These are phyloP conservation scores for Eucalyptus paniculata DNA, from an alignment of 345 rosid genomes.

Conservation along the genomic window DNA sequence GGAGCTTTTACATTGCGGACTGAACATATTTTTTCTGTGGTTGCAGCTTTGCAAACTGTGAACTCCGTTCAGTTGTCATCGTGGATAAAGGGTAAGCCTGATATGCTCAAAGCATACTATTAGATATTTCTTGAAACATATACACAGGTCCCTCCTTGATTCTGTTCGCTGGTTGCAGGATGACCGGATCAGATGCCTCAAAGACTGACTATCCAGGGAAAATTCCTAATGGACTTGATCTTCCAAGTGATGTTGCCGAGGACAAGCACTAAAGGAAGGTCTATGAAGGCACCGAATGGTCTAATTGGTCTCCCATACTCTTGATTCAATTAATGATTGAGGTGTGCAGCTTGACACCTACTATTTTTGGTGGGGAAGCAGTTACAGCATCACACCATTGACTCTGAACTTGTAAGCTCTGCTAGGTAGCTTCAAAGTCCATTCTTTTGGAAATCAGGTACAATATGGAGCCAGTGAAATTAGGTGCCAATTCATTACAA, in stretches of 20 bases:
- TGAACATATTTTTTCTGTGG: neutral
- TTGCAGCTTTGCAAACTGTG: conserved; percentile 46
- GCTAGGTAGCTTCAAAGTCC: neutral
- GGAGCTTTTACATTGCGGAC: neutral
- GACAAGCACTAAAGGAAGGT: neutral
- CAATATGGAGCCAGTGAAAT: neutral
- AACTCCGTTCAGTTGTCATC: conserved; percentile 35
- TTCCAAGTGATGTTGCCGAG: conserved; percentile 1
- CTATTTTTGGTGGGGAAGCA: neutral
- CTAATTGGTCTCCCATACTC: neutral
- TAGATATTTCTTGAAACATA: neutral
- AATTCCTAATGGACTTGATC: neutral
- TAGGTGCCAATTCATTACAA: neutral
- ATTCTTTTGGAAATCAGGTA: neutral
- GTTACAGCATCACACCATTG: neutral
- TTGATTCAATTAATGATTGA: neutral
- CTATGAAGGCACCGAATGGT: neutral
- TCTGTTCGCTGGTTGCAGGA: neutral
- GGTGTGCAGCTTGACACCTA: neutral
- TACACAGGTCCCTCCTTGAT: neutral
- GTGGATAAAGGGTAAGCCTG: conserved; percentile 20
- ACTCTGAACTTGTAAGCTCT: neutral
- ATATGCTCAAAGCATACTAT: neutral
- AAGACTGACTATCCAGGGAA: conserved; percentile 5
- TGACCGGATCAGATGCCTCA: conserved; percentile 1